Evolutionary conservation across 1,139 yeast species (phyloP).

Genomic region (Geotrichum klebahnii): DNA sequence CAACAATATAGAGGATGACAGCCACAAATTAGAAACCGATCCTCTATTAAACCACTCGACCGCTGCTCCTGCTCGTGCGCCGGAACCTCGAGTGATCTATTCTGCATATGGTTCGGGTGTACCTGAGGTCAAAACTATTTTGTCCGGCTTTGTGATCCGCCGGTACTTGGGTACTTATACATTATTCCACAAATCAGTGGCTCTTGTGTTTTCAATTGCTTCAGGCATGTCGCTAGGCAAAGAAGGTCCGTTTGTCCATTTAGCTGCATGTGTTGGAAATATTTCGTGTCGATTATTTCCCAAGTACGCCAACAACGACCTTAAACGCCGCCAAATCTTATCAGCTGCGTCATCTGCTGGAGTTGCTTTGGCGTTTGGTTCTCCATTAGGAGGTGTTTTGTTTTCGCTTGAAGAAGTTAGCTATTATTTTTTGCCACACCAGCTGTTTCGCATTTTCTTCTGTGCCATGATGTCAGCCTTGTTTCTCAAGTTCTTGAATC

Average conservation of each 20-base stretch:
- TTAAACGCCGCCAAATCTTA: conserved; percentile 54
- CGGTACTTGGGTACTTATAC: conserved; percentile 55
- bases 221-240: conserved; percentile 65
- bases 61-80: neutral
- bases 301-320: conserved; percentile 49
- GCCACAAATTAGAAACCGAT: too few species aligned
- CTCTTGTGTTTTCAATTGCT: conserved; percentile 57
- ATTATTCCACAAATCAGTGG: conserved; percentile 49
- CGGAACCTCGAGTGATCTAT: conserved; percentile 41
- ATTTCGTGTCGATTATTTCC: conserved; percentile 52
- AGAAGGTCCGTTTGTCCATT: conserved; percentile 70
- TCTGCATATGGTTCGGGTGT: conserved; percentile 64
- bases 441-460: conserved; percentile 55
- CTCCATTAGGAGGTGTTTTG: conserved; percentile 65
- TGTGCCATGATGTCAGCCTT: conserved; percentile 59
- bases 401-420: conserved; percentile 64
- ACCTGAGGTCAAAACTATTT: conserved; percentile 56
- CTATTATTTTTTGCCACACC: conserved; percentile 56
- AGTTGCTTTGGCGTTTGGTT: conserved; percentile 66
- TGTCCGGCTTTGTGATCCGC: conserved; percentile 55
- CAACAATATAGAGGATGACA: too few species aligned
- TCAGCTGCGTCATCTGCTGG: conserved; percentile 68
- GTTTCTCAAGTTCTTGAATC: conserved; percentile 54
- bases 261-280: conserved; percentile 65
- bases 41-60: too few species aligned